These are phyloP conservation scores for Ambispora gerdemannii DNA, from an alignment of 192 early-diverging fungal species.

Conservation along the genomic window DNA sequence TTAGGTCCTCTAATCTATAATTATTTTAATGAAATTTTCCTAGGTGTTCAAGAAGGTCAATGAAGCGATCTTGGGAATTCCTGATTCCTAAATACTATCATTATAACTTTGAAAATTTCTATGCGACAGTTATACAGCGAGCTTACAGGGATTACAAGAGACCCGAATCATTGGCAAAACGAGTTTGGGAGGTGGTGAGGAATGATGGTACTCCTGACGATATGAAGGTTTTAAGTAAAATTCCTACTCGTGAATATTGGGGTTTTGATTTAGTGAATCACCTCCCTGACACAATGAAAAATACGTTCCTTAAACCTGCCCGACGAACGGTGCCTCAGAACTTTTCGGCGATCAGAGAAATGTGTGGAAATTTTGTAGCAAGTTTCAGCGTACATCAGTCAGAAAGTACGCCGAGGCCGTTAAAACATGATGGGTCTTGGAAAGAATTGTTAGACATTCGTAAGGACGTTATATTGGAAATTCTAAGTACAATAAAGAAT, in stretches of 20 bases:
- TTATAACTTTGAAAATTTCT: constrained; percentile 6
- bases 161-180: constrained; percentile 1
- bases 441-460: not conserved
- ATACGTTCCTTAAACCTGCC: not conserved
- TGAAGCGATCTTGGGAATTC: constrained; percentile 12
- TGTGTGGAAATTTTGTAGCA: not conserved
- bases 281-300: not conserved
- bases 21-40: not conserved
- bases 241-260: no score
- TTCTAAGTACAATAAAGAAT: constrained; percentile 2
- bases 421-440: not conserved
- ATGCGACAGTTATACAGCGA: constrained; percentile 13
- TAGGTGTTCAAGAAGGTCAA: constrained; percentile 4
- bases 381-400: not conserved
- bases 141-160: no score
- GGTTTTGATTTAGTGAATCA: not conserved
- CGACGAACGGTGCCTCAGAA: constrained; percentile 3
- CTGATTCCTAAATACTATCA: constrained; percentile 12
- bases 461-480: constrained; percentile 1
- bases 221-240: no score
- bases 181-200: not conserved
- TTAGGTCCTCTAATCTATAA: constrained; percentile 1
- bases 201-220: no score
- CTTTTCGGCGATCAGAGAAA: not conserved
- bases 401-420: no score